Conservation (phyloP, 202 grass and related monocot species). For the Eragrostis tef region DNA sequence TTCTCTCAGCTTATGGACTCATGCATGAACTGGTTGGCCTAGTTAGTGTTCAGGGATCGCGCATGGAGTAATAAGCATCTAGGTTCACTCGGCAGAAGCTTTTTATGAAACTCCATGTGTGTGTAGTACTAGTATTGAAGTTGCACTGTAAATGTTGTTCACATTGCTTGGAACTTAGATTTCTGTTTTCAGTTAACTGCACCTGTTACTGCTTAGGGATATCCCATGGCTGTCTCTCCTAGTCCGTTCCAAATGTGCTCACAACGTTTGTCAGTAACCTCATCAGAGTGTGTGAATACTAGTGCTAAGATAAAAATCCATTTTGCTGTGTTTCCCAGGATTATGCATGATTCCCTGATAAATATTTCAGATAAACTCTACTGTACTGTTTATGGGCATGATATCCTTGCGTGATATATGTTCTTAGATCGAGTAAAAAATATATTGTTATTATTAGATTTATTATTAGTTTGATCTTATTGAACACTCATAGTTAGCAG, state of each 20-base stretch:
- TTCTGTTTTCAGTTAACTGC: not conserved
- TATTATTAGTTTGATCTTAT: too few relatives aligned
- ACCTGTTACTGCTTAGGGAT: not conserved
- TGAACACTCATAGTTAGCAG: too few relatives aligned
- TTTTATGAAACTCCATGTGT: slow-evolving; percentile 6
- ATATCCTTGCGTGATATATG: not conserved
- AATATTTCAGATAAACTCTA: not conserved
- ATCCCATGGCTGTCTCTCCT: not conserved
- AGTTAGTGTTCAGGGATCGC: slow-evolving; percentile 19
- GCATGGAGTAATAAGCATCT: slow-evolving; percentile 17
- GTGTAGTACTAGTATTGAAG: not conserved
- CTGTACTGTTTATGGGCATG: not conserved
- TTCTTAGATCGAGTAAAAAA: too few relatives aligned
- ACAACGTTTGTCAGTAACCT: not conserved
- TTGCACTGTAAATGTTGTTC: slow-evolving; percentile 22
- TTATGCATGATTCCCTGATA: not conserved
- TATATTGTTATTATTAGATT: too few relatives aligned
- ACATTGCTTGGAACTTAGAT: slow-evolving; percentile 1
- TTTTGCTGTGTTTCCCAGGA: not conserved
- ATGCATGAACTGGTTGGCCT: not conserved
- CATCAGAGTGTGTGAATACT: not conserved
- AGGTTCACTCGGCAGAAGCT: slow-evolving; percentile 1
- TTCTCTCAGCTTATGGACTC: slow-evolving; percentile 36
- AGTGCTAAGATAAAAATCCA: not conserved
- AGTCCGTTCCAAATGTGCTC: not conserved